Conservation (phyloP, 306 rosid genomes). For the Pyrus pyrifolia region DNA sequence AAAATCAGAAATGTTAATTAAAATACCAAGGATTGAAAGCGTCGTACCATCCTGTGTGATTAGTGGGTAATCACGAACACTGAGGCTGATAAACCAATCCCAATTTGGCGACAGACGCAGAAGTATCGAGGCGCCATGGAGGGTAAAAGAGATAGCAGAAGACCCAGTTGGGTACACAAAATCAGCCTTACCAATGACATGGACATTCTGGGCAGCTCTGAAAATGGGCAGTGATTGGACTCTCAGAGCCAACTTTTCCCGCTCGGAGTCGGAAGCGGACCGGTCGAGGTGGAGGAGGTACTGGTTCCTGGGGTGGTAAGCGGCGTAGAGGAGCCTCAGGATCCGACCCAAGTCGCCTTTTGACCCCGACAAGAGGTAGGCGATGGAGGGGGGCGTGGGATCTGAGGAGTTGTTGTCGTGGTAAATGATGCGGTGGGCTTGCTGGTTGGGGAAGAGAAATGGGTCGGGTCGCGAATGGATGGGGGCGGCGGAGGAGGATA, state of each 20-base stretch:
- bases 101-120: conserved; percentile 60
- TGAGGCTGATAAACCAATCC: conserved; percentile 83
- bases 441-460: conserved; percentile 52
- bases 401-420: conserved; percentile 30
- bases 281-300: conserved; percentile 87
- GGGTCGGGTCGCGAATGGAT: conserved; percentile 50
- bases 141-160: conserved; percentile 52
- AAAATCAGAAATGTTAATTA: not conserved
- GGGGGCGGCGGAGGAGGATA: conserved; percentile 10
- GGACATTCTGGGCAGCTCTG: conserved; percentile 73
- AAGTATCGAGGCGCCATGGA: conserved; percentile 75
- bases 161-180: conserved; percentile 64
- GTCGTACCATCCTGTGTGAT: conserved; percentile 79
- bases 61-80: conserved; percentile 69
- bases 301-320: conserved; percentile 66
- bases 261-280: conserved; percentile 53
- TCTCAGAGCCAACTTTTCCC: conserved; percentile 47
- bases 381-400: conserved; percentile 64
- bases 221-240: conserved; percentile 61
- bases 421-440: conserved; percentile 37
- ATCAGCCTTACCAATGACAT: conserved; percentile 78
- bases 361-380: conserved; percentile 72
- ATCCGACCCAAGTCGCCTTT: conserved; percentile 47
- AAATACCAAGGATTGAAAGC: not conserved
- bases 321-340: conserved; percentile 50